A percentile compares a stretch with the other conserved stretches of the same genome.
These are phyloP conservation scores for Macaranga tanarius DNA, from an alignment of 441 rosid species.

Conservation along the genomic window DNA sequence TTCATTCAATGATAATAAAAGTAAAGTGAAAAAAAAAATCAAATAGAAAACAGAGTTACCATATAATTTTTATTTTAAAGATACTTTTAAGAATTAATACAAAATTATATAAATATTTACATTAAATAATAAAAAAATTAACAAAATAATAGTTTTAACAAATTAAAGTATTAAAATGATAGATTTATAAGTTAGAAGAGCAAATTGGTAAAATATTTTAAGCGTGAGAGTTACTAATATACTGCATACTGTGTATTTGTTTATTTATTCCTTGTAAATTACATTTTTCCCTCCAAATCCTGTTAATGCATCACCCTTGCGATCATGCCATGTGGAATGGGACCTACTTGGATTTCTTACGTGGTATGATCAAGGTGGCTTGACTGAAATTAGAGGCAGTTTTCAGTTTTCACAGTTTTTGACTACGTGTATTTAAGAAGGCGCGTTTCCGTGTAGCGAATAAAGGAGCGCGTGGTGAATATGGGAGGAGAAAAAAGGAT, in stretches of 20 bases:
- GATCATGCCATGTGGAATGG: conserved; percentile 24
- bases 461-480: conserved; percentile 24
- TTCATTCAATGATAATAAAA: no score
- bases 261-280: background rate
- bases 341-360: background rate
- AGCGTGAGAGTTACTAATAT: no score
- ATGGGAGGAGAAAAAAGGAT: background rate
- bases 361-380: conserved; percentile 24
- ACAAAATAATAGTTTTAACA: no score
- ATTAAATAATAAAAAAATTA: no score
- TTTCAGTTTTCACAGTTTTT: conserved; percentile 8
- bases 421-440: background rate
- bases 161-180: no score
- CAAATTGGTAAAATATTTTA: no score
- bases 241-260: background rate
- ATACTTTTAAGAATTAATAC: no score
- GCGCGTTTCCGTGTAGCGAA: background rate
- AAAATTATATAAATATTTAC: no score
- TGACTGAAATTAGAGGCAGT: background rate
- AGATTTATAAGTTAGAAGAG: no score
- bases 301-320: background rate
- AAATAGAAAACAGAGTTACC: no score
- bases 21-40: no score
- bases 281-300: conserved; percentile 41
- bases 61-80: no score